phyloP scores from a whole-genome alignment of 805 yeast genomes.

The Yamadazyma kitorensis region DNA sequence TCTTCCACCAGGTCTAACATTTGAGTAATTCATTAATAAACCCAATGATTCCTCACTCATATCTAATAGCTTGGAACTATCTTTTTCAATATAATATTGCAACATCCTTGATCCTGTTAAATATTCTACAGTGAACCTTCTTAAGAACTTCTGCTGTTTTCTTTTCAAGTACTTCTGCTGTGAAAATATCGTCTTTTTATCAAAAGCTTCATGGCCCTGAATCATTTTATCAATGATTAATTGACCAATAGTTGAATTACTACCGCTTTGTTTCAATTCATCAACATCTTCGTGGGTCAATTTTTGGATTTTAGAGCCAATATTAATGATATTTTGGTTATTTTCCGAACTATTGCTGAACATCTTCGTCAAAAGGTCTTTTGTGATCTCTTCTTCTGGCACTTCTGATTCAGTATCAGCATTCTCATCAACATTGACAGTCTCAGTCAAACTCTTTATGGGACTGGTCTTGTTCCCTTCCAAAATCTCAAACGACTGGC shows the following conservation, averaged over 20 bases:
- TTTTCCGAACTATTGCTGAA: slow-evolving; percentile 51
- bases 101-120: slow-evolving; percentile 69
- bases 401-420: slow-evolving; percentile 31
- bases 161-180: slow-evolving; percentile 91
- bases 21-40: slow-evolving; percentile 70
- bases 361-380: slow-evolving; percentile 34
- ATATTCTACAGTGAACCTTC: slow-evolving; percentile 79
- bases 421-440: slow-evolving; percentile 8
- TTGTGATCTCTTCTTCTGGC: slow-evolving; percentile 28
- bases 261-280: slow-evolving; percentile 67
- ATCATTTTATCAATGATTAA: slow-evolving; percentile 79
- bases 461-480: slow-evolving; percentile 54
- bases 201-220: slow-evolving; percentile 80
- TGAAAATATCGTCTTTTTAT: slow-evolving; percentile 82
- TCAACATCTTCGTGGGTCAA: slow-evolving; percentile 81
- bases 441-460: slow-evolving; percentile 35
- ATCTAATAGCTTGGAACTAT: slow-evolving; percentile 67
- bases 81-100: slow-evolving; percentile 75
- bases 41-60: slow-evolving; percentile 85
- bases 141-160: slow-evolving; percentile 85
- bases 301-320: slow-evolving; percentile 71
- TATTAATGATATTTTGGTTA: slow-evolving; percentile 62
- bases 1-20: slow-evolving; percentile 85
- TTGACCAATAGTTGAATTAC: slow-evolving; percentile 62
- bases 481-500: slow-evolving; percentile 83